Percentiles rank a stretch among this genome's conserved stretches.
These are phyloP conservation scores for Neurospora pannonica DNA, from an alignment of 495 filamentous ascomycete genomes.

Conservation along the genomic window DNA sequence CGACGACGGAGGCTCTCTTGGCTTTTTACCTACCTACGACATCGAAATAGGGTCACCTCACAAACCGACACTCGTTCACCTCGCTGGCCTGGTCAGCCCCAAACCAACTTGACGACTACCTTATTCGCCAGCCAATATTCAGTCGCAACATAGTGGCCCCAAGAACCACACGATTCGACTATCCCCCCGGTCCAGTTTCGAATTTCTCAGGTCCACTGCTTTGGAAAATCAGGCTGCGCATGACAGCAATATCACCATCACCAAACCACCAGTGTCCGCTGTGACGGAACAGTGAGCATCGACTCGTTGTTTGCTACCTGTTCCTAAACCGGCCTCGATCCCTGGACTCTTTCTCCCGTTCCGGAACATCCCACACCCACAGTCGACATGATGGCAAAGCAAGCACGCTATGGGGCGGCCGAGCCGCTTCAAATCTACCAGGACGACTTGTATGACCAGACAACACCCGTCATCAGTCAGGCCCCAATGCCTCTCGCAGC, in stretches of 20 bases:
- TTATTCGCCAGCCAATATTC: not conserved
- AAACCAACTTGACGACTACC: not conserved
- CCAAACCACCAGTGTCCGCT: not conserved
- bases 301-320: not conserved
- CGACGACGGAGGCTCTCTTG: not conserved
- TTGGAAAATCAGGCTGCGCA: not conserved
- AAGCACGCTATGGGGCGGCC: conserved; percentile 50
- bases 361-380: not conserved
- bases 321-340: not conserved
- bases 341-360: not conserved
- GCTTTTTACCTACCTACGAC: not conserved
- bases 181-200: not conserved
- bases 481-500: conserved; percentile 43
- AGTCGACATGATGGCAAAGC: conserved; percentile 30
- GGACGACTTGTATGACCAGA: conserved; percentile 45
- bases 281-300: not conserved
- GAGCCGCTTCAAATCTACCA: conserved; percentile 55
- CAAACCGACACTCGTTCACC: not conserved
- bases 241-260: not conserved
- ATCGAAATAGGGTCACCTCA: not conserved
- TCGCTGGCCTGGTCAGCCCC: not conserved
- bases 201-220: not conserved
- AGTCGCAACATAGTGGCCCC: not conserved
- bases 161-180: not conserved
- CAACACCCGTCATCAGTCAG: conserved; percentile 35